Evolutionary conservation across 2,329 filamentous ascomycete genomes (phyloP).

Genomic region (Podosphaera aphanis): DNA sequence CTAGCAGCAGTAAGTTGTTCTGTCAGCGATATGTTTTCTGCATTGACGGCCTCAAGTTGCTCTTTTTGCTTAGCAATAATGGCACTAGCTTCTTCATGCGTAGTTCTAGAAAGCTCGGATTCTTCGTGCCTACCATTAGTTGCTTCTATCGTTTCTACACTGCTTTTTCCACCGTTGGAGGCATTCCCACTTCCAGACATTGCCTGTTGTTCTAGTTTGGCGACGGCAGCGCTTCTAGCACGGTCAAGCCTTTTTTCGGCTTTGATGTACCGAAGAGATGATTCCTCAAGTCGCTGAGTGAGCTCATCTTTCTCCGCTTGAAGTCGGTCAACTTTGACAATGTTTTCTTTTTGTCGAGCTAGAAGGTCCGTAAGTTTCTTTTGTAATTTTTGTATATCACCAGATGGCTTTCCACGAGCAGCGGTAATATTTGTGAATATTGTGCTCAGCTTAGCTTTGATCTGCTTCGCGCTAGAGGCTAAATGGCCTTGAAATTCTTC

Average conservation of each 20-base stretch:
- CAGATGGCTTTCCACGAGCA: conserved; percentile 29
- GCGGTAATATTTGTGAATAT: conserved; percentile 36
- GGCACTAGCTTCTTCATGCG: conserved; percentile 56
- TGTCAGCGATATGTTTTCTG: conserved; percentile 49
- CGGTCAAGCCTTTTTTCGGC: conserved; percentile 89
- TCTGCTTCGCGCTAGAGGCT: conserved; percentile 47
- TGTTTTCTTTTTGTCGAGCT: conserved; percentile 59
- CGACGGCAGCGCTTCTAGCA: conserved; percentile 67
- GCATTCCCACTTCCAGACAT: conserved; percentile 35
- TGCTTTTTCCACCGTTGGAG: conserved; percentile 19
- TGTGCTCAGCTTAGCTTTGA: conserved; percentile 48
- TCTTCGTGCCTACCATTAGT: conserved; percentile 30
- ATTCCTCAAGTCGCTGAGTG: conserved; percentile 67
- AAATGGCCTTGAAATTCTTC: conserved; percentile 65
- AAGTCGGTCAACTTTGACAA: conserved; percentile 52
- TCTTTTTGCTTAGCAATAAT: conserved; percentile 65
- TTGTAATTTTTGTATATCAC: conserved; percentile 52
- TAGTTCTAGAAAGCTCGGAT: conserved; percentile 45
- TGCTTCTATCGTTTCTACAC: conserved; percentile 17
- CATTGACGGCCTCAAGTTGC: conserved; percentile 57
- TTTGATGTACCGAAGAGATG: conserved; percentile 76
- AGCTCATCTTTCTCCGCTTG: conserved; percentile 62
- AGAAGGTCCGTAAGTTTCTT: conserved; percentile 51
- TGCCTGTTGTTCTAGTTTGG: conserved; percentile 78
- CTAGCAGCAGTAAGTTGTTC: conserved; percentile 61